Evolutionary conservation across 495 filamentous ascomycete species (phyloP), one percentile per base, ranked within the genome.

Genomic region (Saxophila tyrrhenica): DNA sequence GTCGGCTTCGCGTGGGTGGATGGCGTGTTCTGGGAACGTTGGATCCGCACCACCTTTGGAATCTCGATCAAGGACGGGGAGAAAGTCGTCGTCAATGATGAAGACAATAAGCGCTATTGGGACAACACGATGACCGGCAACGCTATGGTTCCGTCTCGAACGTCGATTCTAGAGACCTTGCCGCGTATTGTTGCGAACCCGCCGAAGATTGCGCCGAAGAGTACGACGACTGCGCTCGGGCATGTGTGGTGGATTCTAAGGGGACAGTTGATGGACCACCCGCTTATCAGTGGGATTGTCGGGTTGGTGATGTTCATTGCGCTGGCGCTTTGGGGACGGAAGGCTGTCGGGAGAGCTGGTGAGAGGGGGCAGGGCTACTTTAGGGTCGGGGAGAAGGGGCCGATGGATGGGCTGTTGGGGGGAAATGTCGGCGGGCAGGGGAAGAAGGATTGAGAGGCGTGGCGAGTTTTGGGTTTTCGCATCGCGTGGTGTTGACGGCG

Each of bases 1-100:
- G 88, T 96, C 22, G 77, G 82, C 2, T 98, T 98, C 71, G 92
- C 94, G n/a, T 97, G 94, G 94, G 87, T 97, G 8, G 92, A 98
- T 67, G 89, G 89, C 47, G 80, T 88, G 21, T 96, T 97, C 68
- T 98, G 92, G 92, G 89, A 96, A 67, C 78, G 91, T 38, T 98
- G 92, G 92, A 81, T 98, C 51, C 76, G 89, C 44, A 92, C 82
- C 17, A 95, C 89, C 0, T 98, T 94, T 65, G 92, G 94, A 39
- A 84, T 97, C 58, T 83, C 90, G 62, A 83, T 89, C 22, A 77
- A 76, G 39, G 83, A 88, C 44, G 87, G 89, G 39, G 92, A 97
- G 68, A 78, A 87, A 50, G 89, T 98, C 39, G 85, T 98, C 50
- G 91, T 98, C 69, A 95, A 96, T 57, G 94, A 98, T 66, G 86